Conservation (phyloP, 139 green algal genomes). For the Chlamydomonas sphaeroides region DNA sequence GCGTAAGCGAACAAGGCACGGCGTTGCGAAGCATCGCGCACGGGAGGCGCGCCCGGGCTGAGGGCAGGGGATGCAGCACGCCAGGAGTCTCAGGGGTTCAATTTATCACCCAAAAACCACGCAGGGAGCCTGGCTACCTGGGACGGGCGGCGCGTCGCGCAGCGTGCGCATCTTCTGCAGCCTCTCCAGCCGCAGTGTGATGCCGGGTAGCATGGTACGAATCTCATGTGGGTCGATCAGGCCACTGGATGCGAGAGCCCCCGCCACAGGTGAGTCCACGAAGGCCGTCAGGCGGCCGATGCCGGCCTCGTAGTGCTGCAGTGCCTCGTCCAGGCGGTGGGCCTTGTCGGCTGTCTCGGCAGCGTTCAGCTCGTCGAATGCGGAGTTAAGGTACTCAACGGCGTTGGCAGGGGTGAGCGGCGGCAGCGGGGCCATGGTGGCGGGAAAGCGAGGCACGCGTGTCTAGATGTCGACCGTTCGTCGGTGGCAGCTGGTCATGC, state of each 20-base stretch:
- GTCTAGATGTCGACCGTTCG: too few relatives aligned
- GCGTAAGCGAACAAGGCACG: too few relatives aligned
- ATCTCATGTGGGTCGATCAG: background rate
- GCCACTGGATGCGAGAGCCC: background rate
- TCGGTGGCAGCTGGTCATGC: too few relatives aligned
- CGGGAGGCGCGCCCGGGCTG: too few relatives aligned
- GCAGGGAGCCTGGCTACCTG: too few relatives aligned
- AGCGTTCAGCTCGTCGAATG: background rate
- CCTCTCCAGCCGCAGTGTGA: slow-evolving; percentile 1
- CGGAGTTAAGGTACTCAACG: background rate
- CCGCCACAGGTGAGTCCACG: background rate
- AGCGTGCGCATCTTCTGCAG: slow-evolving; percentile 9
- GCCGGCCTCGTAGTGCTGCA: background rate
- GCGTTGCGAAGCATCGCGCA: too few relatives aligned
- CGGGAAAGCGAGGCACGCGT: too few relatives aligned
- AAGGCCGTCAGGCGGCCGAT: background rate
- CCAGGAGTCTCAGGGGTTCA: too few relatives aligned
- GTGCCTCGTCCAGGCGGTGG: background rate
- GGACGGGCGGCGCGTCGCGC: slow-evolving; percentile 6
- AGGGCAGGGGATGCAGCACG: too few relatives aligned
- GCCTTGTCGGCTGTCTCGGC: slow-evolving; percentile 22
- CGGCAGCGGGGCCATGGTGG: background rate
- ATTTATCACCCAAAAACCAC: too few relatives aligned
- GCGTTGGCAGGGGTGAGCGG: background rate
- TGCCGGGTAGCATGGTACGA: background rate